Evolutionary conservation across 2,329 filamentous ascomycete genomes (phyloP).

Genomic region (Metarhizium guizhouense): DNA sequence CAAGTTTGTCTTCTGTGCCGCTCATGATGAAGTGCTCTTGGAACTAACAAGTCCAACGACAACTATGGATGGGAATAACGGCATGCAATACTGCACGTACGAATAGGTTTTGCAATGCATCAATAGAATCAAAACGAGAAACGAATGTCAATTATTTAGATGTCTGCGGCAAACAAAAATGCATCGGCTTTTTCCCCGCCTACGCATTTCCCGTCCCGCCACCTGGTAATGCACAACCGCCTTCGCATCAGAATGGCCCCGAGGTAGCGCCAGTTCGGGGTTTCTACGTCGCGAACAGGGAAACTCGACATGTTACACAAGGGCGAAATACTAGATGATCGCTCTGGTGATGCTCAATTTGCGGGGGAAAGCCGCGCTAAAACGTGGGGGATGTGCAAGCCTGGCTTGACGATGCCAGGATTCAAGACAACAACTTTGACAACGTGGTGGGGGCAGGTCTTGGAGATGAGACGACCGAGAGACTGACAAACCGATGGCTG

Average conservation of each 20-base stretch:
- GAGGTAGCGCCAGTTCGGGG: neutral
- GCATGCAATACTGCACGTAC: neutral
- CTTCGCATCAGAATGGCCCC: neutral
- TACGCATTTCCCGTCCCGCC: neutral
- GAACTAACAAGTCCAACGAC: neutral
- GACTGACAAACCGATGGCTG: no score
- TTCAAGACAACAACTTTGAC: no score
- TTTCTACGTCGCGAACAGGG: neutral
- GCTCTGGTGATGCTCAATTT: neutral
- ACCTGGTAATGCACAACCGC: neutral
- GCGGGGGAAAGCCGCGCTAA: neutral
- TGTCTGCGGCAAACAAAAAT: neutral
- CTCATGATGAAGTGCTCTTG: neutral
- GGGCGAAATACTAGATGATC: neutral
- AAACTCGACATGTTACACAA: neutral
- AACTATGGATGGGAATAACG: neutral
- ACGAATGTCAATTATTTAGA: neutral
- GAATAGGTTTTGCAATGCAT: neutral
- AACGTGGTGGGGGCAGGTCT: neutral
- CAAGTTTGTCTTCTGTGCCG: neutral
- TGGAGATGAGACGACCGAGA: no score
- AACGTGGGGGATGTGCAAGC: neutral
- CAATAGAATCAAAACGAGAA: neutral
- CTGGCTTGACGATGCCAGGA: no score
- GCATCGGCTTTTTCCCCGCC: neutral